These are phyloP conservation scores for Trametes maxima DNA, from an alignment of 768 basidiomycete species.

Conservation along the genomic window DNA sequence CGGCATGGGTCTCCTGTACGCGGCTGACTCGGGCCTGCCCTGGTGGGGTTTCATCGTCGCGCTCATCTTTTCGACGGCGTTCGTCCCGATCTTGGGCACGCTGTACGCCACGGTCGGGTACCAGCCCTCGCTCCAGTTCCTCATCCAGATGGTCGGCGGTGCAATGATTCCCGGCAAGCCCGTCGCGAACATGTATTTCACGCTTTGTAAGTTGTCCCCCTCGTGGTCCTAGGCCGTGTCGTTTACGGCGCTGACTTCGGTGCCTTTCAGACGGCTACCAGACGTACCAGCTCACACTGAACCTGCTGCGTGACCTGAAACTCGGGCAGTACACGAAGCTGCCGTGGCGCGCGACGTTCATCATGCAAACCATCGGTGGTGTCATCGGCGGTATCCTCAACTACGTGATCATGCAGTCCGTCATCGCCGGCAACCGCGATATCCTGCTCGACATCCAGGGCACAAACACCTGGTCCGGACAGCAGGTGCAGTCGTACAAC, in stretches of 20 bases:
- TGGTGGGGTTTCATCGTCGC: slow-evolving; percentile 54
- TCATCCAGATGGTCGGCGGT: slow-evolving; percentile 54
- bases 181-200: slow-evolving; percentile 50
- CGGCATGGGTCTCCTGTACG: slow-evolving; percentile 55
- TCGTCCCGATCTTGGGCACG: slow-evolving; percentile 55
- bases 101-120: slow-evolving; percentile 50
- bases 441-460: slow-evolving; percentile 53
- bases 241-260: not conserved
- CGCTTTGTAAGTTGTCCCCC: slow-evolving; percentile 8
- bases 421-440: slow-evolving; percentile 40
- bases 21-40: slow-evolving; percentile 52
- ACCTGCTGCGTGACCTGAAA: slow-evolving; percentile 60
- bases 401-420: slow-evolving; percentile 38
- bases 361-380: slow-evolving; percentile 57
- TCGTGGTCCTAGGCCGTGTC: not conserved
- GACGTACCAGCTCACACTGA: slow-evolving; percentile 31
- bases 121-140: slow-evolving; percentile 35
- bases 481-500: slow-evolving; percentile 53
- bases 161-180: slow-evolving; percentile 50
- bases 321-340: slow-evolving; percentile 57
- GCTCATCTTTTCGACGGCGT: slow-evolving; percentile 52
- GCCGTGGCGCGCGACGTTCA: slow-evolving; percentile 63
- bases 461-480: slow-evolving; percentile 52
- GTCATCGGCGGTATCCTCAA: slow-evolving; percentile 50
- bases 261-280: slow-evolving; percentile 40